Base-by-base conservation (phyloP, 2,329 filamentous ascomycete species). In the Colletotrichum sp. region DNA sequence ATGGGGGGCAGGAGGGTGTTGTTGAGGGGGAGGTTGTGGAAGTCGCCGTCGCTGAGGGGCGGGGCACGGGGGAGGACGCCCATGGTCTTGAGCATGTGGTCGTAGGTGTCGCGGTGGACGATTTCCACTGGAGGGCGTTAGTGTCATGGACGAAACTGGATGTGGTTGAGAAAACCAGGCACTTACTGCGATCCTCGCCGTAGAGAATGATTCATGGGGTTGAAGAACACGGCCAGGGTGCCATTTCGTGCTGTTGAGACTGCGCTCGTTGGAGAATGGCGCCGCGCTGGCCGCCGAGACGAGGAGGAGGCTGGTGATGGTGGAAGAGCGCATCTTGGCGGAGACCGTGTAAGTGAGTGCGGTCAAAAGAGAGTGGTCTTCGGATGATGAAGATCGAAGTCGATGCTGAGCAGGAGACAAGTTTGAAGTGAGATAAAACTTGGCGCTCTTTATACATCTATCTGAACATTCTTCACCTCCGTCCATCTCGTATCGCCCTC, bases 111-210 rank as follows among this genome's bases (percentile, higher is more conserved):
- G 5, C 30, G 28, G 22, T 68, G 55, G 3, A 68, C 28, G 22
- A 73, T 39, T 36, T 73, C 71, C 71, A 68, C 71, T 73, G 34
- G 0, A 16, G 4, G 7, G 15, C 22, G 44, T 67, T 27, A 22
- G 36, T 25, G 15, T 52, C 25, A 25, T 3, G 1, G 27, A 13
- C 6, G 15, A n/a, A 52, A 16, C 2, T 15, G 28, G 48, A 34
- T 52, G 25, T 48, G 5, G 16, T 34, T 34, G 32, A 34, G 32
- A 3, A 8, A 8, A 1, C 7, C 3, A 16, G 34, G 8, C 0
- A 61, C 71, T 68, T 68, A 73, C 71, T 68, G 34, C 57, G 25
- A 25, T 27, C 19, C 19, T 60, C 34, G 48, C 70, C 63, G 27
- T 72, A 67, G 16, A 73, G 25, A 2, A 73, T 34, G 15, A 68